Conservation (phyloP, 2,329 filamentous ascomycete genomes). For the Pseudogymnoascus sp. region DNA sequence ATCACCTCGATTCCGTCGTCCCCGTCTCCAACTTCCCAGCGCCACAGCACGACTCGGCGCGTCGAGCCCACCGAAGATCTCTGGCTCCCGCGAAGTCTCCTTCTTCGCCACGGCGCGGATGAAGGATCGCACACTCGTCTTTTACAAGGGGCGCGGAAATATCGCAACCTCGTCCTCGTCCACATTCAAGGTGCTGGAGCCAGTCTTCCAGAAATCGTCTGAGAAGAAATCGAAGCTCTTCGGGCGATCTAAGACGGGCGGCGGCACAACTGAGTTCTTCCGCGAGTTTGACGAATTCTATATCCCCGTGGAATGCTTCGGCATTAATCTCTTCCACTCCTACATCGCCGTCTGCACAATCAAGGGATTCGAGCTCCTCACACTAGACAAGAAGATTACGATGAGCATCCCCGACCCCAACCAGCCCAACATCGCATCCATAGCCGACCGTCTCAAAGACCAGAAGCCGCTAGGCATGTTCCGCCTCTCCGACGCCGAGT, state of each 20-base stretch:
- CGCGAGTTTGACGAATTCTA: slow-evolving; percentile 99
- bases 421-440: slow-evolving; percentile 71
- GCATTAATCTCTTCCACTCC: slow-evolving; percentile 91
- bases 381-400: slow-evolving; percentile 92
- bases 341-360: slow-evolving; percentile 87
- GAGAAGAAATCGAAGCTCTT: slow-evolving; percentile 72
- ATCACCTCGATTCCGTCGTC: slow-evolving; percentile 80
- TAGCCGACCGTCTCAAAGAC: slow-evolving; percentile 73
- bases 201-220: slow-evolving; percentile 85
- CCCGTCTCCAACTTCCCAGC: slow-evolving; percentile 56
- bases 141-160: slow-evolving; percentile 94
- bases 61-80: slow-evolving; percentile 86
- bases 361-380: slow-evolving; percentile 92
- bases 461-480: slow-evolving; percentile 94
- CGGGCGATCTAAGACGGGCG: slow-evolving; percentile 42
- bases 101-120: slow-evolving; percentile 95
- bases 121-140: slow-evolving; percentile 91
- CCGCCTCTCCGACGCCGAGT: slow-evolving; percentile 84
- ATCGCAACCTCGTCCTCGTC: slow-evolving; percentile 56
- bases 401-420: slow-evolving; percentile 88
- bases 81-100: slow-evolving; percentile 80
- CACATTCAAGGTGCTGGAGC: slow-evolving; percentile 94
- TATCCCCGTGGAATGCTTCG: slow-evolving; percentile 89
- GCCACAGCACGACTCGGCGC: slow-evolving; percentile 62
- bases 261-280: slow-evolving; percentile 86